These are phyloP conservation scores for Lepiota subincarnata DNA, from an alignment of 768 basidiomycete species.

Conservation along the genomic window DNA sequence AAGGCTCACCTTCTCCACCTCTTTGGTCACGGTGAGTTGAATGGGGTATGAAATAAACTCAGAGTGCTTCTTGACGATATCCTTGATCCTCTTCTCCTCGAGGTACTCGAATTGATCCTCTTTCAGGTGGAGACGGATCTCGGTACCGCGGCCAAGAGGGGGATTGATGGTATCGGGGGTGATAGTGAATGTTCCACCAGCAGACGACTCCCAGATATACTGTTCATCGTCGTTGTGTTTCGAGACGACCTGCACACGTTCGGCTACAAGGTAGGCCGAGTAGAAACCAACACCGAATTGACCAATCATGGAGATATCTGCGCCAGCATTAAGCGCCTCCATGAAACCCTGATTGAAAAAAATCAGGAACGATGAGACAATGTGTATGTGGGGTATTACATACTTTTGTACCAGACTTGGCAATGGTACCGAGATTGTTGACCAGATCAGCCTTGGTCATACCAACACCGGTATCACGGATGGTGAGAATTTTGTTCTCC, in stretches of 20 bases:
- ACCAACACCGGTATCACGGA: constrained; percentile 96
- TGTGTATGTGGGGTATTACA: constrained; percentile 15
- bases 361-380: constrained; percentile 11
- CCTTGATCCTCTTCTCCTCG: constrained; percentile 99
- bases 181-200: constrained; percentile 99
- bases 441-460: constrained; percentile 99
- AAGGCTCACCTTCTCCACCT: constrained; percentile 88
- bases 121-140: constrained; percentile 90
- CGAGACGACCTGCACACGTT: constrained; percentile 96
- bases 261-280: constrained; percentile 98
- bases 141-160: constrained; percentile 89
- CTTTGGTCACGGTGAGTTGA: constrained; percentile 97
- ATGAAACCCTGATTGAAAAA: constrained; percentile 80
- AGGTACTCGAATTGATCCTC: constrained; percentile 99
- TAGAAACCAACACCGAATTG: constrained; percentile 99
- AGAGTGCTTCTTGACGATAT: constrained; percentile 99
- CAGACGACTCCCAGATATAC: constrained; percentile 99
- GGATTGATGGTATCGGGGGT: constrained; percentile 89
- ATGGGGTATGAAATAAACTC: constrained; percentile 99
- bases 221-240: constrained; percentile 99
- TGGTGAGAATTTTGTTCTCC: constrained; percentile 85
- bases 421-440: constrained; percentile 97
- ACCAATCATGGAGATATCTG: constrained; percentile 95
- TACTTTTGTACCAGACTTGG: constrained; percentile 92
- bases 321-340: constrained; percentile 92